Base-by-base conservation (phyloP, 2,329 filamentous ascomycete species). In the Fusarium subtropicale region DNA sequence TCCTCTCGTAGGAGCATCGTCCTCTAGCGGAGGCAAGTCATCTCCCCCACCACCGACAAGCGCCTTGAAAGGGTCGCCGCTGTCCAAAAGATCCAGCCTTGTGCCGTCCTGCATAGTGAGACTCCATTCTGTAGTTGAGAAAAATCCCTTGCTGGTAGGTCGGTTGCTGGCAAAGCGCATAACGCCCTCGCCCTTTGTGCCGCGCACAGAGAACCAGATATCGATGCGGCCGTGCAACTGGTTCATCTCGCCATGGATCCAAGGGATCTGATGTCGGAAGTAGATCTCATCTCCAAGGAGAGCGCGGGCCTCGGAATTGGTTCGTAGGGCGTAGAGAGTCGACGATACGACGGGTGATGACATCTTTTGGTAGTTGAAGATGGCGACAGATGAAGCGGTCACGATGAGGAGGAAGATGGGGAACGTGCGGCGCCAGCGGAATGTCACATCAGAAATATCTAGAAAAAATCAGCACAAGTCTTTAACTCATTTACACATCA, bases 281-380 rank as follows among this genome's bases (percentile, higher is more conserved):
- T 93, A 93, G 76, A 96, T 91, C 81, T 95, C 90, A 79, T 97
- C 92, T 68, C 96, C 96, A 30, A 99, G 87, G 46, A 91, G 82
- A 60, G 89, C 90, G 75, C 94, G 89, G 46, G 94, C 96, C 62
- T 84, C 82, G 4, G 87, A 82, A 60, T 91, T 93, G 4, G 92
- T 97, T 69, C 96, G 92, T 68, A 99, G 87, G 2, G 95, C 92
- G 84, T 98, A 99, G 30, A 99, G 87, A 7, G 94, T 96, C 57
- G 92, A 93, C 57, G 89, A 89, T n/a, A 97, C 92, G 31, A 95
- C 88, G 56, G 92, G 92, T 28, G 90, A 93, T n/a, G 92, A 93
- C 60, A 90, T 89, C 80, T 97, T 97, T 80, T 99, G 95, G 87
- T 99, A 98, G 87, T 99, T 99, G 91, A 99, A 98, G 80, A 99